Conservation (phyloP, 306 rosid genomes). For the Prunus mongolica region DNA sequence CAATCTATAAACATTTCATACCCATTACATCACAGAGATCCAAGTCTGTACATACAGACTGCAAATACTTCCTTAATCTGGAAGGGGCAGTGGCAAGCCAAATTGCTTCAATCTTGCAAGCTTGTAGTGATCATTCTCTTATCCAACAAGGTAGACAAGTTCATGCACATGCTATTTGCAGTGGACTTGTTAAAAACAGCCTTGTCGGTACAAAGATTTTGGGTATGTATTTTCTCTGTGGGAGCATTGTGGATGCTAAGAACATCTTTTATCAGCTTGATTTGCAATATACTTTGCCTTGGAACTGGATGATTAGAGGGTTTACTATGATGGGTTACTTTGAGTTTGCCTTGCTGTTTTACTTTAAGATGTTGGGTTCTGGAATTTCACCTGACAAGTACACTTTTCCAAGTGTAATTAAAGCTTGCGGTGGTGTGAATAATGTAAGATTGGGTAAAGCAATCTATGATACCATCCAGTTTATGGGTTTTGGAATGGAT, state of each 20-base stretch:
- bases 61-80: slow-evolving; percentile 14
- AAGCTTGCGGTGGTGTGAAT: slow-evolving; percentile 67
- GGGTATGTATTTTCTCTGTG: slow-evolving; percentile 63
- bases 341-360: slow-evolving; percentile 55
- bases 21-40: slow-evolving; percentile 11
- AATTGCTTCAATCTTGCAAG: slow-evolving; percentile 41
- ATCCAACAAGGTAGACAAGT: slow-evolving; percentile 55
- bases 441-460: slow-evolving; percentile 50
- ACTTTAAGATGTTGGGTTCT: slow-evolving; percentile 72
- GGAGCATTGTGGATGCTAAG: slow-evolving; percentile 50
- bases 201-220: slow-evolving; percentile 42
- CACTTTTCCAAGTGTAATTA: slow-evolving; percentile 80
- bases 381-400: slow-evolving; percentile 71
- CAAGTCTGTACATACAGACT: slow-evolving; percentile 19
- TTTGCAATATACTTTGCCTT: slow-evolving; percentile 46
- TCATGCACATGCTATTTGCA: slow-evolving; percentile 53
- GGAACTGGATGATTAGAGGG: slow-evolving; percentile 89
- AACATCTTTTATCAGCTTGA: slow-evolving; percentile 54
- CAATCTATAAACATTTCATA: slow-evolving; percentile 15
- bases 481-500: slow-evolving; percentile 55
- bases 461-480: slow-evolving; percentile 40
- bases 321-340: slow-evolving; percentile 51
- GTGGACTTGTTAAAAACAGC: slow-evolving; percentile 32
- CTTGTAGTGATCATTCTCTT: slow-evolving; percentile 39
- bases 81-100: slow-evolving; percentile 32